Evolutionary conservation across 2,329 filamentous ascomycete genomes (phyloP), one percentile per base, ranked within the genome.

Genomic region (Curvularia eragrostidis): DNA sequence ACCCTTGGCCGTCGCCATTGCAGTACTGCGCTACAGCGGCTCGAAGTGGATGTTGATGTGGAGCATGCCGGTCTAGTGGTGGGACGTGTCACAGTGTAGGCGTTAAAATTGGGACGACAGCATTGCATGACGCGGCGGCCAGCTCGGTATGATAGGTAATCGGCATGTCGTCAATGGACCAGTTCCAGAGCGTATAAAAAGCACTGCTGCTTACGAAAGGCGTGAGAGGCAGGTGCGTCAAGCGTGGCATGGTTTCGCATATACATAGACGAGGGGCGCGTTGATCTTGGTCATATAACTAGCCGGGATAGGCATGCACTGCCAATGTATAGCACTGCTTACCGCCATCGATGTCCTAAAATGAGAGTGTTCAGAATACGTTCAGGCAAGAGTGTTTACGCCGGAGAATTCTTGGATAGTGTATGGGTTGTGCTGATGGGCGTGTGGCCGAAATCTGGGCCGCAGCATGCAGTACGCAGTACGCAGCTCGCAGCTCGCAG

Each of bases 191-290:
- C 10, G n/a, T 23, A 28, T 4, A 49, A 28, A 38, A 39, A 39
- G 23, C 34, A 49, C 47, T 10, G 47, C 24, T 49, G 34, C 47
- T 49, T 39, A 49, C 23, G 10, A 38, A 28, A 39, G n/a, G 23
- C 10, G 23, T 18, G 24, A 49, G 34, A 34, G 34, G 21, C 23
- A 26, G 34, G 23, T 13, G 47, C 47, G 9, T 19, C 34, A 39
- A 13, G 21, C 28, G 23, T 26, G 47, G 21, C 34, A 49, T 38
- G 23, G 34, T 38, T 39, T 28, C 19, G 34, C 21, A 23, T 30
- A 21, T 26, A 38, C 21, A 49, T 26, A 38, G 32, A 49, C n/a
- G 24, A 28, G 34, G 23, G 23, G 28, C 15, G 23, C 13, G 34
- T 18, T 28, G 12, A 34, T n/a, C 23, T 23, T 38, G 23, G 47